Evolutionary conservation across 208 protist genomes (phyloP).

Genomic region (Entamoeba dispar): DNA sequence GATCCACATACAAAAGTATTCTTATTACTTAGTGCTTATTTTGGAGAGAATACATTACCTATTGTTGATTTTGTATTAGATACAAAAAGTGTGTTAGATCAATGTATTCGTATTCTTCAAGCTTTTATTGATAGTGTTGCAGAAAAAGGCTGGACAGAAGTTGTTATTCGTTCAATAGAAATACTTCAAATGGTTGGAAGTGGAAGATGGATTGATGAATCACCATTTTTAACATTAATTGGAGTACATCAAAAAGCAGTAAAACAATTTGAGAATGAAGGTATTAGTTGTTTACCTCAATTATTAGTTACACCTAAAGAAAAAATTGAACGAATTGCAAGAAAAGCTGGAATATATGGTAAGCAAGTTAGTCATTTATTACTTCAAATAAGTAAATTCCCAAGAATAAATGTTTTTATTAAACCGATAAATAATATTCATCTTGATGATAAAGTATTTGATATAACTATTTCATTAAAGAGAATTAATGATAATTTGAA

Average conservation of each 20-base stretch:
- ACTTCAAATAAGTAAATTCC: not conserved
- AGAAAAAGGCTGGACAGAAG: not conserved
- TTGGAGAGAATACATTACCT: not conserved
- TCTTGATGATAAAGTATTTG: not conserved
- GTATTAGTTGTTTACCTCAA: not conserved
- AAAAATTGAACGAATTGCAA: not conserved
- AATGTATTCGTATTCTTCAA: not conserved
- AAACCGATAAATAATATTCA: not conserved
- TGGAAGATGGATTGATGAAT: not conserved
- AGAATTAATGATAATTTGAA: not conserved
- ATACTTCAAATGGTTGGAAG: not conserved
- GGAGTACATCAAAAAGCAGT: not conserved
- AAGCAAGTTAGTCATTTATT: not conserved
- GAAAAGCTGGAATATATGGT: not conserved
- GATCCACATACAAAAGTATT: not conserved
- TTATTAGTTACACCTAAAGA: not conserved
- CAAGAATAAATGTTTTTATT: not conserved
- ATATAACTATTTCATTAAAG: not conserved
- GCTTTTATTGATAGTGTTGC: conserved; percentile 2
- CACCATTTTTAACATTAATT: not conserved
- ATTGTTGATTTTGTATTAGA: conserved; percentile 2
- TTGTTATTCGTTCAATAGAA: not conserved
- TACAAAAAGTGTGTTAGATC: not conserved
- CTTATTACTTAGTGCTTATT: not conserved
- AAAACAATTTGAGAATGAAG: not conserved